phyloP scores from a whole-genome alignment of 805 yeast genomes.

The Wickerhamiella galacta region DNA sequence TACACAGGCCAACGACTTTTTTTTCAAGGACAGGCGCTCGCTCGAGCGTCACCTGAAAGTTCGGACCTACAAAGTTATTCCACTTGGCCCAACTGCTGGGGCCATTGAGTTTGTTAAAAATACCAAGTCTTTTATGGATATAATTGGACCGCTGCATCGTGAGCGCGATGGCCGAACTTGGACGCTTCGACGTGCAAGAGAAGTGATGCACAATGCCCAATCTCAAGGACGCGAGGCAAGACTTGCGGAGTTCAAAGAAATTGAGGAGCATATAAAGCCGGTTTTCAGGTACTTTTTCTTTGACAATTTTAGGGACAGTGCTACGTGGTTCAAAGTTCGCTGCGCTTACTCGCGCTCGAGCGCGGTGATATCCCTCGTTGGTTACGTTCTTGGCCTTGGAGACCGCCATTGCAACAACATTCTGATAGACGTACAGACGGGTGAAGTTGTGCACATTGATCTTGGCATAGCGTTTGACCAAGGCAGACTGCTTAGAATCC shows the following conservation, averaged over 20 bases:
- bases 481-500: constrained; percentile 66
- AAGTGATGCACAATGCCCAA: constrained; percentile 22
- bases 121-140: constrained; percentile 54
- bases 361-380: constrained; percentile 75
- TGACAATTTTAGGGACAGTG: constrained; percentile 46
- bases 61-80: constrained; percentile 77
- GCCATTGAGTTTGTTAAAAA: constrained; percentile 76
- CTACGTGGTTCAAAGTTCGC: constrained; percentile 56
- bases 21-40: constrained; percentile 39
- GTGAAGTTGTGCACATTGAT: constrained; percentile 92
- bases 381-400: constrained; percentile 79
- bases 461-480: constrained; percentile 94
- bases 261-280: constrained; percentile 42
- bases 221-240: constrained; percentile 24
- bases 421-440: constrained; percentile 58
- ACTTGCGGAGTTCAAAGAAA: constrained; percentile 25
- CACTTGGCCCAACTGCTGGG: constrained; percentile 77
- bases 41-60: constrained; percentile 41
- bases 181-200: constrained; percentile 41
- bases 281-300: constrained; percentile 55
- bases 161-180: constrained; percentile 27
- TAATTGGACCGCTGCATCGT: constrained; percentile 47
- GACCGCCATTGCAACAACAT: constrained; percentile 91
- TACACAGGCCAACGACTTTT: constrained; percentile 58
- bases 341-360: constrained; percentile 55